Evolutionary conservation across 371 early-diverging fungal species (phyloP).

Genomic region (Basidiobolus heterosporus): DNA sequence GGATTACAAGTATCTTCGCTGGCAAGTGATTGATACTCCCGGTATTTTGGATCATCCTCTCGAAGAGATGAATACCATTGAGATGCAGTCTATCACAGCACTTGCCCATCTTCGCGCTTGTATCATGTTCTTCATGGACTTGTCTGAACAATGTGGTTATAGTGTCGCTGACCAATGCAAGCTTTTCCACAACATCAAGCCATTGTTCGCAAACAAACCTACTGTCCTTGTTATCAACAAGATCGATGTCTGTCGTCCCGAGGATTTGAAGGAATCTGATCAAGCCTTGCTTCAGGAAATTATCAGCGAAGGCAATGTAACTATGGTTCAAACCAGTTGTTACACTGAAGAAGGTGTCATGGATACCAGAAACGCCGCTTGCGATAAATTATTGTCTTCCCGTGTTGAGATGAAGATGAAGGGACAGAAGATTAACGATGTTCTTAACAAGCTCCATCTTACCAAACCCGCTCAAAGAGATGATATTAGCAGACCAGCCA

Average conservation of each 20-base stretch:
- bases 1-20: conserved; percentile 99
- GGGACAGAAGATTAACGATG: conserved; percentile 74
- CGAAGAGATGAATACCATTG: conserved; percentile 99
- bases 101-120: conserved; percentile 97
- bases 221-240: conserved; percentile 94
- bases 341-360: conserved; percentile 91
- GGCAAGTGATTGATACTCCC: conserved; percentile 99
- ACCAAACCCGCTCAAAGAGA: conserved; percentile 79
- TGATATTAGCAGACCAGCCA: conserved; percentile 54
- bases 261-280: conserved; percentile 63
- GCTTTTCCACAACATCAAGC: conserved; percentile 92
- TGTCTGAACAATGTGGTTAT: conserved; percentile 99
- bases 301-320: conserved; percentile 46
- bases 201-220: conserved; percentile 97
- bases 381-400: conserved; percentile 79
- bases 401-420: conserved; percentile 93
- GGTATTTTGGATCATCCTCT: conserved; percentile 99
- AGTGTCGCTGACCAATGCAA: conserved; percentile 83
- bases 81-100: conserved; percentile 99
- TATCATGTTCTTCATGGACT: conserved; percentile 97
- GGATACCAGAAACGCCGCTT: conserved; percentile 83
- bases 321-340: conserved; percentile 70
- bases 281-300: conserved; percentile 56
- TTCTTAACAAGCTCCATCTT: conserved; percentile 88
- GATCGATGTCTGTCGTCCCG: conserved; percentile 79